These are phyloP conservation scores for Furcasterigmium furcatum DNA, from an alignment of 2,329 filamentous ascomycete genomes.

Conservation along the genomic window DNA sequence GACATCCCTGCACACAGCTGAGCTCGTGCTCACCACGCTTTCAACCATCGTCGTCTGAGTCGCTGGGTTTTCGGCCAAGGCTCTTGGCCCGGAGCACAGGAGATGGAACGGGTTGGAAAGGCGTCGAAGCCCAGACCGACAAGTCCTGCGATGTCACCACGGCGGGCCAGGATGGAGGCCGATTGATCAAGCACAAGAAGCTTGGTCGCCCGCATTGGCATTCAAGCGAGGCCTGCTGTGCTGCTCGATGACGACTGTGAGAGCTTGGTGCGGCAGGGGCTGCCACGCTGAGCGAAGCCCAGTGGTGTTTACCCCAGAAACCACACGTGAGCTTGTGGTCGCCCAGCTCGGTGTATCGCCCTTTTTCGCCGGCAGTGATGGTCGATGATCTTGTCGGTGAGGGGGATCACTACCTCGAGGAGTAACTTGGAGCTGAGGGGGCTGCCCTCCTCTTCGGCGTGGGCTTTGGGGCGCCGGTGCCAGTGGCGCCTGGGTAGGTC, in stretches of 20 bases:
- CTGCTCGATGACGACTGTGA: neutral
- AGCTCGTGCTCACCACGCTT: constrained; percentile 3
- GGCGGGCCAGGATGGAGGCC: neutral
- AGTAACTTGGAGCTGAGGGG: no score
- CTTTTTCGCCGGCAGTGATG: no score
- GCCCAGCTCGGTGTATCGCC: no score
- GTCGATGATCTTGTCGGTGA: no score
- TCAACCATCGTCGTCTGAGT: neutral
- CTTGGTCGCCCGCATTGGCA: constrained; percentile 2
- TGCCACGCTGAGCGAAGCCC: no score
- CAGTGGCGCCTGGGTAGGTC: no score
- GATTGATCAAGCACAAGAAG: neutral
- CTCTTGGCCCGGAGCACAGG: constrained; percentile 1
- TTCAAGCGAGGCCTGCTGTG: neutral
- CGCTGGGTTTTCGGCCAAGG: neutral
- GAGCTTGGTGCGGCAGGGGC: neutral
- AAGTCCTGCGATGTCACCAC: neutral
- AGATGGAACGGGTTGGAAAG: constrained; percentile 2
- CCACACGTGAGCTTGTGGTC: no score
- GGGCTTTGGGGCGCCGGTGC: no score
- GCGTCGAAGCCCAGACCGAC: neutral
- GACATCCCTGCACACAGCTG: constrained; percentile 1
- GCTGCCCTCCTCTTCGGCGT: no score
- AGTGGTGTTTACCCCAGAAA: no score
- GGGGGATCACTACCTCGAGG: no score